phyloP scores from a whole-genome alignment of 169 alveolate species.

The Eimeria acervulina region DNA sequence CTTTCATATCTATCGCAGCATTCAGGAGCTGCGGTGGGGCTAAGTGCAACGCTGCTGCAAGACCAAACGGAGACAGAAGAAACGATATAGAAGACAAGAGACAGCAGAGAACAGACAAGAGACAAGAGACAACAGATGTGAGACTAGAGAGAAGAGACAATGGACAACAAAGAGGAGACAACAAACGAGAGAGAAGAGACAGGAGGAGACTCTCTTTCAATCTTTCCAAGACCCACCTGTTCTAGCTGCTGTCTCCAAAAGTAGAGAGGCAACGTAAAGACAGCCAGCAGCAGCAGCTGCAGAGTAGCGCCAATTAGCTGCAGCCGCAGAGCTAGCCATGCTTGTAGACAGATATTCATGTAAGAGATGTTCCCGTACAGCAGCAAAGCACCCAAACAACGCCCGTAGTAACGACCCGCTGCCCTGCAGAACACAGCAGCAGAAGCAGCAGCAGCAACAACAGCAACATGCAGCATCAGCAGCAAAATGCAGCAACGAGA shows the following conservation, averaged over 20 bases:
- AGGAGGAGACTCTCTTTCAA: too few species aligned
- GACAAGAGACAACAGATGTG: background rate
- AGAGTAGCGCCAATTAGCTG: constrained; percentile 61
- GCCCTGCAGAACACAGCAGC: constrained; percentile 16
- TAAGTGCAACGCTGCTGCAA: too few species aligned
- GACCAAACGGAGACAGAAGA: too few species aligned
- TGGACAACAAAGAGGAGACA: background rate
- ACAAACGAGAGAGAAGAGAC: background rate
- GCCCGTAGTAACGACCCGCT: constrained; percentile 2
- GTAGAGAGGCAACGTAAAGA: constrained; percentile 15
- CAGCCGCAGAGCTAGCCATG: constrained; percentile 74
- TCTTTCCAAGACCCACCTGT: too few species aligned
- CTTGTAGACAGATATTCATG: constrained; percentile 11
- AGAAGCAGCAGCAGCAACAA: too few species aligned
- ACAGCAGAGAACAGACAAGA: too few species aligned
- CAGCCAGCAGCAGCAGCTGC: constrained; percentile 6
- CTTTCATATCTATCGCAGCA: too few species aligned
- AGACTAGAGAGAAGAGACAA: background rate
- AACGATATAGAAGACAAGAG: too few species aligned
- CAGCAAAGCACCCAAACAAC: constrained; percentile 13
- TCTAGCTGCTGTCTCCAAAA: constrained; percentile 16
- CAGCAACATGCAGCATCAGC: too few species aligned
- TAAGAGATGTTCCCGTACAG: constrained; percentile 8
- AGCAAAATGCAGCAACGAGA: too few species aligned
- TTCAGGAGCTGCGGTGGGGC: too few species aligned